Evolutionary conservation across 371 early-diverging fungal species (phyloP).

Genomic region (Syncephalastrum racemosum): DNA sequence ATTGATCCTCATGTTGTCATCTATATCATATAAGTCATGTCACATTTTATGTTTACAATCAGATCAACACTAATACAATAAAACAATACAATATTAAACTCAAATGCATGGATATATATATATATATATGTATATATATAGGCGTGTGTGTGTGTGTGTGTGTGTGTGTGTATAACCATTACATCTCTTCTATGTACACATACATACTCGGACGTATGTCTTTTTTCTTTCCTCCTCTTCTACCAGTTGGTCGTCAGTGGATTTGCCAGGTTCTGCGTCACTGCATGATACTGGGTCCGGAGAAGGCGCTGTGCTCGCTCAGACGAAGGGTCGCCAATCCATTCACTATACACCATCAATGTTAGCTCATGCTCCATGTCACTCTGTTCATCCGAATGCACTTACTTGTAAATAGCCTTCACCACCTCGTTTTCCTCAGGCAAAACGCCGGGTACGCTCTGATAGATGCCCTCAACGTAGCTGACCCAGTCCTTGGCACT

Average conservation of each 20-base stretch:
- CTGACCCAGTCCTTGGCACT: constrained; percentile 66
- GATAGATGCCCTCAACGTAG: constrained; percentile 58
- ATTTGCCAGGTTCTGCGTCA: constrained; percentile 61
- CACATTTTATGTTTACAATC: too few relatives aligned
- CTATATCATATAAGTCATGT: too few relatives aligned
- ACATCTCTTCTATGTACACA: too few relatives aligned
- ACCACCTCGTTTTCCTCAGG: constrained; percentile 65
- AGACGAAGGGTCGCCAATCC: constrained; percentile 39
- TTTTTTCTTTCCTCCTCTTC: constrained; percentile 14
- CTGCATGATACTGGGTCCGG: constrained; percentile 78
- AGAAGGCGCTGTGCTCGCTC: constrained; percentile 56
- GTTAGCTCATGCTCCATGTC: too few relatives aligned
- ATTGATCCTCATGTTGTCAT: too few relatives aligned
- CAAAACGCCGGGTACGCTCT: constrained; percentile 35
- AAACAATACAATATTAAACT: too few relatives aligned
- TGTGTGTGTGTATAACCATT: too few relatives aligned
- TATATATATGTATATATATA: too few relatives aligned
- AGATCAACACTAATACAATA: too few relatives aligned
- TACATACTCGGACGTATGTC: background rate
- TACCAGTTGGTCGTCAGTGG: constrained; percentile 80
- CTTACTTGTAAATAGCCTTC: constrained; percentile 58
- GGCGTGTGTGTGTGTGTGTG: too few relatives aligned
- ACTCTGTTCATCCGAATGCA: background rate
- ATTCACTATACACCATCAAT: constrained; percentile 33
- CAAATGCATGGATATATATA: too few relatives aligned